Base-by-base conservation (phyloP, 768 basidiomycete genomes). In the Tylopilus sp. region DNA sequence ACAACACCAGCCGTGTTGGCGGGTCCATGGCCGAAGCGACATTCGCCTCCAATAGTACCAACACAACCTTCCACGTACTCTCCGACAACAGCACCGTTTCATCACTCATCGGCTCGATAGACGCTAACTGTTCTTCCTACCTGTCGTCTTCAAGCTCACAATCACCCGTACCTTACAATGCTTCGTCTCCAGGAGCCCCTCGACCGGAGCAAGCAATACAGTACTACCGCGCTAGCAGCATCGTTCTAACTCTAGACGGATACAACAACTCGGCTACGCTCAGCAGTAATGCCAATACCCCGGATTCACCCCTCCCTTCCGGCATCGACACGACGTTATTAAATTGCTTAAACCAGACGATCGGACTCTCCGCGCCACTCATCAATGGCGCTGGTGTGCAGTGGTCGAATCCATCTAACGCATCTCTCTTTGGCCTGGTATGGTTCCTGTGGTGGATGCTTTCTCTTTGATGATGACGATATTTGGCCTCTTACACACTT, bases 141-240 rank as follows among this genome's bases (percentile, higher is more conserved):
- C 61, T 78, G n/a, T 65, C 67, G 9, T 59, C 67, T 0, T 66
- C 72, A 0, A 66, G 65, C 33, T 69, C 68, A 11, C 66, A 71
- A 4, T 62, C 73, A 1, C 64, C 74, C 0, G 55, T 61, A 3
- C 45, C 70, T 4, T 75, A 58, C 69, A 74, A 67, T 48, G 57
- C 54, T 1, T 65, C 66, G 17, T 59, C 57, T 21, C 56, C 69
- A 3, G 57, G 58, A 3, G 57, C 53, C 2, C 71, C 73, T 13
- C 62, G 63, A 34, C 80, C 84, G 0, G 79, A 83, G 58, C 78
- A 85, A 59, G 78, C 76, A 0, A 59, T 86, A n/a, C 80, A 87
- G 53, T 88, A 87, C 64, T 88, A 83, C 61, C 82, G 86, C 28
- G 80, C 83, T 2, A 84, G 83, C 61, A 84, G 78, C 41, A 75